Conservation (phyloP, 2,329 filamentous ascomycete species). For the Cladophialophora carrionii region DNA sequence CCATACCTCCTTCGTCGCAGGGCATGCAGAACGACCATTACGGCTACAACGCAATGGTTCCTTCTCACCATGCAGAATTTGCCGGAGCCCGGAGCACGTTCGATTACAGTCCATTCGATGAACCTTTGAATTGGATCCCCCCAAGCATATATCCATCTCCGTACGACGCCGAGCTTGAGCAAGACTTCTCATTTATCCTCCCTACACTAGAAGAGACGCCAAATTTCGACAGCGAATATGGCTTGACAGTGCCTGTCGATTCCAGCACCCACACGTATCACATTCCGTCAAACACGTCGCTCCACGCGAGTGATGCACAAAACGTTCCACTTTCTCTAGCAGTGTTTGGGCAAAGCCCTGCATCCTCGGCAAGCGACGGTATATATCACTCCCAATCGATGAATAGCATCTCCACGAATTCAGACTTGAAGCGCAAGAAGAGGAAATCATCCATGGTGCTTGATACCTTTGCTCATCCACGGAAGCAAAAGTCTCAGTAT, state of each 20-base stretch:
- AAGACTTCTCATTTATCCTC: conserved; percentile 39
- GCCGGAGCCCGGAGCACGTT: conserved; percentile 35
- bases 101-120: conserved; percentile 43
- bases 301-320: conserved; percentile 42
- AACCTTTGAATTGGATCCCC: conserved; percentile 47
- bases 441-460: conserved; percentile 26
- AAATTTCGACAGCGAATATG: conserved; percentile 27
- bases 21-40: conserved; percentile 20
- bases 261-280: conserved; percentile 19
- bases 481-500: conserved; percentile 19
- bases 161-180: conserved; percentile 46
- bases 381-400: conserved; percentile 17
- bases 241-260: conserved; percentile 23
- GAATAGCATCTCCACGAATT: conserved; percentile 13
- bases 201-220: conserved; percentile 25
- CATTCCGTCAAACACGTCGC: conserved; percentile 50
- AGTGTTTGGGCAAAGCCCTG: conserved; percentile 29
- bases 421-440: conserved; percentile 31
- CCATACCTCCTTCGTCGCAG: background rate
- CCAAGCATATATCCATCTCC: conserved; percentile 45
- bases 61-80: conserved; percentile 20
- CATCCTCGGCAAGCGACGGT: conserved; percentile 34
- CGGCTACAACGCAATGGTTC: conserved; percentile 5
- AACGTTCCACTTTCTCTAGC: conserved; percentile 13
- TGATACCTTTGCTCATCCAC: conserved; percentile 26